Conservation (phyloP, 192 early-diverging fungal genomes). For the Fimicolochytrium jonesii region DNA sequence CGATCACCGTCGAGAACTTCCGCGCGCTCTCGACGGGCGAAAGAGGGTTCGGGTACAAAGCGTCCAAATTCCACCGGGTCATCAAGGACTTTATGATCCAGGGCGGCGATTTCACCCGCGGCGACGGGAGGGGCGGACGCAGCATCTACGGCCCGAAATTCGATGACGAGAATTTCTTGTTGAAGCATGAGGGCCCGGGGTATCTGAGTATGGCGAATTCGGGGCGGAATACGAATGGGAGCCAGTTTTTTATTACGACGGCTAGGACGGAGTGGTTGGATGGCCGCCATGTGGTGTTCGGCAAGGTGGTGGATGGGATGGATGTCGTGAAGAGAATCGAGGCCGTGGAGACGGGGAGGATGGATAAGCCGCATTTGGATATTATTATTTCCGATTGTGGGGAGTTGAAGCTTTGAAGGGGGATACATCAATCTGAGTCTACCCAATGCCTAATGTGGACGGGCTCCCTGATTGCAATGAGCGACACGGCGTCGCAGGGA, state of each 20-base stretch:
- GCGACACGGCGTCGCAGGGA: no score
- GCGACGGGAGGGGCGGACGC: conserved; percentile 76
- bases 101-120: conserved; percentile 81
- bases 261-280: conserved; percentile 52
- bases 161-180: conserved; percentile 92
- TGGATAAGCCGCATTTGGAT: conserved; percentile 29
- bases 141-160: conserved; percentile 83
- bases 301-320: conserved; percentile 52
- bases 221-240: conserved; percentile 22
- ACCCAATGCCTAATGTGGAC: no score
- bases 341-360: no score
- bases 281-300: conserved; percentile 59
- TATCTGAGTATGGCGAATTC: conserved; percentile 93
- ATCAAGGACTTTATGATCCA: conserved; percentile 83
- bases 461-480: no score
- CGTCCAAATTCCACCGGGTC: conserved; percentile 77
- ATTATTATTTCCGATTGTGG: conserved; percentile 76
- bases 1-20: conserved; percentile 51
- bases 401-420: conserved; percentile 35
- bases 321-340: conserved; percentile 36
- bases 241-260: conserved; percentile 65
- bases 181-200: conserved; percentile 69
- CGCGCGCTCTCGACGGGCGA: conserved; percentile 49
- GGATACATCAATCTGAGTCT: no score
- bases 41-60: conserved; percentile 68